phyloP scores from a whole-genome alignment of 495 filamentous ascomycete species.

The Aspergillus asperescens region DNA sequence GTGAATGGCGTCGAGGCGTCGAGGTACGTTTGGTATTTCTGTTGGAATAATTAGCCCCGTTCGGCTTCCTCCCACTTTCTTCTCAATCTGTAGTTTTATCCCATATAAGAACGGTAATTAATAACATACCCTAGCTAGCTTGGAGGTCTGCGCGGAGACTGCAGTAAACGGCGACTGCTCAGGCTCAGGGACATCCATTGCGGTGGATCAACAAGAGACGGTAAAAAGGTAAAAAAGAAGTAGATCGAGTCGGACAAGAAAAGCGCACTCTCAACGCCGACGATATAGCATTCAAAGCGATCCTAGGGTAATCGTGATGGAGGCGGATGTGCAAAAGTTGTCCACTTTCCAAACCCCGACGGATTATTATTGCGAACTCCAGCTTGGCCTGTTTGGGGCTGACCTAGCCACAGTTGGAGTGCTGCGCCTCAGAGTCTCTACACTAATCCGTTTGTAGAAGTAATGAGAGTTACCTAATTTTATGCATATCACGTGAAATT shows the following conservation, averaged over 20 bases:
- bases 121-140: slow-evolving; percentile 57
- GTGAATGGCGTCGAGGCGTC: slow-evolving; percentile 87
- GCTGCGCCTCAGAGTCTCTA: background rate
- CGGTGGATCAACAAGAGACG: slow-evolving; percentile 9
- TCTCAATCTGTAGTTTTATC: too few relatives aligned
- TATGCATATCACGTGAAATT: background rate
- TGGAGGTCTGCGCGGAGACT: slow-evolving; percentile 77
- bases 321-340: slow-evolving; percentile 32
- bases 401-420: slow-evolving; percentile 13
- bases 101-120: background rate
- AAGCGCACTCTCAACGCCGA: slow-evolving; percentile 5
- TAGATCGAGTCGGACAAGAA: background rate
- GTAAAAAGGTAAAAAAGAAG: slow-evolving; percentile 4
- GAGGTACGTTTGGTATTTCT: slow-evolving; percentile 94
- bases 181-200: slow-evolving; percentile 74
- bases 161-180: slow-evolving; percentile 80
- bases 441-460: too few relatives aligned
- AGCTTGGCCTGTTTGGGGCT: slow-evolving; percentile 4
- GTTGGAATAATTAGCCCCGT: slow-evolving; percentile 7
- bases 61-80: background rate
- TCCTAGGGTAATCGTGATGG: slow-evolving; percentile 11
- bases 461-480: background rate
- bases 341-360: slow-evolving; percentile 26
- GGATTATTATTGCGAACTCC: slow-evolving; percentile 1
- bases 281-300: slow-evolving; percentile 1